phyloP scores from a whole-genome alignment of 768 basidiomycete species.

The Pilatotrama ljubarskyi region DNA sequence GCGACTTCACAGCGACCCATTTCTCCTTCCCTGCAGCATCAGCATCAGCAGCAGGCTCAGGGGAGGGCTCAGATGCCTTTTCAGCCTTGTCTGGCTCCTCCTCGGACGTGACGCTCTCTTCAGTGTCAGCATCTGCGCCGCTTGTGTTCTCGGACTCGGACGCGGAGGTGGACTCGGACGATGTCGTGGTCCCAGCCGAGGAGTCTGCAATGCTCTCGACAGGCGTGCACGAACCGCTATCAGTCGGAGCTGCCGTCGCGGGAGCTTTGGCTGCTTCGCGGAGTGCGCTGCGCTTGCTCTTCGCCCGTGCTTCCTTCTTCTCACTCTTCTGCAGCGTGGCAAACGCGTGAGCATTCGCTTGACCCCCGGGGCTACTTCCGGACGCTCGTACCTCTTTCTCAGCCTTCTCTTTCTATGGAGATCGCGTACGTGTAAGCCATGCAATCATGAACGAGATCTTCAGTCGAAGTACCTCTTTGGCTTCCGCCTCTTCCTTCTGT shows the following conservation, averaged over 20 bases:
- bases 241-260: neutral
- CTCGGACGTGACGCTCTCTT: conserved; percentile 76
- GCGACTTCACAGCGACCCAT: conserved; percentile 75
- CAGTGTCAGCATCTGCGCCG: conserved; percentile 68
- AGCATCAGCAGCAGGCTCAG: conserved; percentile 26
- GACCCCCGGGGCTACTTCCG: neutral
- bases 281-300: conserved; percentile 50
- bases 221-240: conserved; percentile 1
- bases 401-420: conserved; percentile 24
- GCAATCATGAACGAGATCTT: neutral
- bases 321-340: conserved; percentile 48
- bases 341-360: neutral
- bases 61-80: conserved; percentile 3
- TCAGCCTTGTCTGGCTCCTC: conserved; percentile 53
- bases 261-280: conserved; percentile 28
- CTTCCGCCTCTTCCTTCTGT: conserved; percentile 47
- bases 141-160: conserved; percentile 52
- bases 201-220: conserved; percentile 9
- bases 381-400: conserved; percentile 23
- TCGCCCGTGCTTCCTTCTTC: conserved; percentile 54
- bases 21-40: conserved; percentile 51
- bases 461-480: conserved; percentile 32
- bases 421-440: neutral
- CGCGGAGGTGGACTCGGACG: conserved; percentile 24
- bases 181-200: conserved; percentile 18